Conservation (phyloP, 108 stramenopile species). For the Nitzschia palea region DNA sequence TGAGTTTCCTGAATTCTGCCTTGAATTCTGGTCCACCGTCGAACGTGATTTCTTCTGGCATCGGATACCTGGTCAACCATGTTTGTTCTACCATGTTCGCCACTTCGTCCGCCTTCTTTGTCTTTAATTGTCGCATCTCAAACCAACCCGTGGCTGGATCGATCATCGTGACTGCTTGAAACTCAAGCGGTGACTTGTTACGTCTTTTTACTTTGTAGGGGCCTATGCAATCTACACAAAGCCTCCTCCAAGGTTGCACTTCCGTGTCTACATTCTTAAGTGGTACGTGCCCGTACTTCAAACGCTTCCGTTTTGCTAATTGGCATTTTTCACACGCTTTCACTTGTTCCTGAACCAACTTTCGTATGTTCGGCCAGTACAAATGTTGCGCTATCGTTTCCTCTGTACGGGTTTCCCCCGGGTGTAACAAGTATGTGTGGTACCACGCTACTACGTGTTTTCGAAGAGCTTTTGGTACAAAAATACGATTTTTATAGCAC, state of each 20-base stretch:
- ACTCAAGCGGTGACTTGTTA: not conserved
- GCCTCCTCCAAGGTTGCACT: conserved; percentile 21
- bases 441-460: too few relatives aligned
- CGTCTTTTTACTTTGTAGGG: conserved; percentile 31
- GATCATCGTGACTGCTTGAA: conserved; percentile 19
- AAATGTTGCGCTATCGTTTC: not conserved
- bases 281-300: conserved; percentile 35
- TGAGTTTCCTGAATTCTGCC: conserved; percentile 28
- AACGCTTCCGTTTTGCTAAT: not conserved
- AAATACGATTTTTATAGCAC: too few relatives aligned
- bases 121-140: conserved; percentile 36
- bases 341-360: not conserved
- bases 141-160: conserved; percentile 50
- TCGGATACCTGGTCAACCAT: conserved; percentile 45
- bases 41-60: conserved; percentile 18
- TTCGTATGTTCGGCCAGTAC: not conserved
- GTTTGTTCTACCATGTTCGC: conserved; percentile 16
- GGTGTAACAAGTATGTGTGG: too few relatives aligned
- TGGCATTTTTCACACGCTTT: not conserved
- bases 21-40: conserved; percentile 49
- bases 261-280: conserved; percentile 22
- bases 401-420: not conserved
- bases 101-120: conserved; percentile 18
- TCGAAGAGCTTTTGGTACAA: too few relatives aligned
- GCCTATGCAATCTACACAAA: conserved; percentile 50